These are phyloP conservation scores for Hortiboletus campestris DNA, from an alignment of 768 basidiomycete species.

Conservation along the genomic window DNA sequence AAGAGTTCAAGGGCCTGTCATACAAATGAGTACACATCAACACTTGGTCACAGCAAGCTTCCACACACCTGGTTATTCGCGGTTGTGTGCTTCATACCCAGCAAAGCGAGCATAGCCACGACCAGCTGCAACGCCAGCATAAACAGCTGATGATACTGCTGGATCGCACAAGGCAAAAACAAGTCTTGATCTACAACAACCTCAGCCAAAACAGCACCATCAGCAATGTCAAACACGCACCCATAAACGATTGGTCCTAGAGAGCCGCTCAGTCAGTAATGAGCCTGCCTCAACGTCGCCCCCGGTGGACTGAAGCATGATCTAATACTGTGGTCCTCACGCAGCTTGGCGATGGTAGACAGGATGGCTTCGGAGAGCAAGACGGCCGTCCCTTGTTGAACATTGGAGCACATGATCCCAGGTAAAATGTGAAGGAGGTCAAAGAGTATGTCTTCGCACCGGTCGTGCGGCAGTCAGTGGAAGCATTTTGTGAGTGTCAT, in stretches of 20 bases:
- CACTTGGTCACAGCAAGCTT: accelerated
- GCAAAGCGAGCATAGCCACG: conserved; percentile 71
- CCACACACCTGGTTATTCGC: conserved; percentile 63
- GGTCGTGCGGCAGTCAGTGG: conserved; percentile 74
- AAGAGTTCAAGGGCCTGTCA: conserved; percentile 63
- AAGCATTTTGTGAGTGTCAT: conserved; percentile 86
- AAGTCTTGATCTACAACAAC: conserved; percentile 63
- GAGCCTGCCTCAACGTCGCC: conserved; percentile 63
- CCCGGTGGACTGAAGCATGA: conserved; percentile 62
- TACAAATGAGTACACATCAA: background rate
- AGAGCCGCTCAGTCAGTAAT: conserved; percentile 78
- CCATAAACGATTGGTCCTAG: conserved; percentile 77
- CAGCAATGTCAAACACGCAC: conserved; percentile 40
- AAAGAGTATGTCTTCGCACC: conserved; percentile 84
- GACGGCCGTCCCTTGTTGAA: conserved; percentile 73
- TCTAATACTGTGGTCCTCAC: conserved; percentile 75
- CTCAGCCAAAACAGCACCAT: background rate
- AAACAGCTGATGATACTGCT: conserved; percentile 88
- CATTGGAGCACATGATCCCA: conserved; percentile 60
- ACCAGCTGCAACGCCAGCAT: conserved; percentile 87
- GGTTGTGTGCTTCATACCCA: conserved; percentile 65
- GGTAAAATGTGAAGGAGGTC: conserved; percentile 86
- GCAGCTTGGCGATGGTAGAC: conserved; percentile 82
- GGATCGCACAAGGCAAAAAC: conserved; percentile 85
- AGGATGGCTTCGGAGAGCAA: conserved; percentile 80